Evolutionary conservation across 129 eudicot genomes (phyloP).

Genomic region (Daucus carota): DNA sequence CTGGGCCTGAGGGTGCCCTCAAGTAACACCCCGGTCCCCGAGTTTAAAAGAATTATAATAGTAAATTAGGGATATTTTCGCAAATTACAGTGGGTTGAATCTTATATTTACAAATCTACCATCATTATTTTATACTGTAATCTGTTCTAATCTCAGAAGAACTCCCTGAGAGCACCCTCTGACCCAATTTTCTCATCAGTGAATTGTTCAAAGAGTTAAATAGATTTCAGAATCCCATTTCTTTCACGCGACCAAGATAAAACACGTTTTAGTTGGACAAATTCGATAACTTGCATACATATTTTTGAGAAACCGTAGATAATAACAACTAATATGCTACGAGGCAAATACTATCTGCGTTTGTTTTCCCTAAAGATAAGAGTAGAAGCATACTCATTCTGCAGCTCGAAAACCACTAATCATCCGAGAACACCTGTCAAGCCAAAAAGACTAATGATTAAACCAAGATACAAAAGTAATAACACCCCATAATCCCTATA

Average conservation of each 20-base stretch:
- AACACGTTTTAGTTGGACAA: neutral
- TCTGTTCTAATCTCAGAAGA: too few relatives aligned
- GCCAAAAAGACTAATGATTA: neutral
- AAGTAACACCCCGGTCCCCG: too few relatives aligned
- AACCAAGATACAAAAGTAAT: neutral
- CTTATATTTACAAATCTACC: too few relatives aligned
- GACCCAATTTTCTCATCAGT: too few relatives aligned
- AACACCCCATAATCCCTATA: neutral
- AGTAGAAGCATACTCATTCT: conserved; percentile 34
- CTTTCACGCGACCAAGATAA: neutral
- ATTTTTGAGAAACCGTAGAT: neutral
- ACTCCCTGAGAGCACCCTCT: too few relatives aligned
- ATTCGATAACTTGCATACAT: neutral
- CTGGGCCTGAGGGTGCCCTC: too few relatives aligned
- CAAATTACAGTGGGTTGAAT: too few relatives aligned
- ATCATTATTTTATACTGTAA: too few relatives aligned
- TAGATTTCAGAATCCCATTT: neutral
- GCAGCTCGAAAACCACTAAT: conserved; percentile 29
- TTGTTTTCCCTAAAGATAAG: neutral
- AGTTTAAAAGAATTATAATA: too few relatives aligned
- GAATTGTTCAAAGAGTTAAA: neutral
- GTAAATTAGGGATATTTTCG: too few relatives aligned
- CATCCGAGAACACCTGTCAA: conserved; percentile 28
- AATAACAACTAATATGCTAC: neutral
- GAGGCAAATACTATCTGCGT: neutral